Evolutionary conservation across 768 basidiomycete genomes (phyloP), one percentile per base, ranked within the genome.

Genomic region (Xerocomellus dryophilus): DNA sequence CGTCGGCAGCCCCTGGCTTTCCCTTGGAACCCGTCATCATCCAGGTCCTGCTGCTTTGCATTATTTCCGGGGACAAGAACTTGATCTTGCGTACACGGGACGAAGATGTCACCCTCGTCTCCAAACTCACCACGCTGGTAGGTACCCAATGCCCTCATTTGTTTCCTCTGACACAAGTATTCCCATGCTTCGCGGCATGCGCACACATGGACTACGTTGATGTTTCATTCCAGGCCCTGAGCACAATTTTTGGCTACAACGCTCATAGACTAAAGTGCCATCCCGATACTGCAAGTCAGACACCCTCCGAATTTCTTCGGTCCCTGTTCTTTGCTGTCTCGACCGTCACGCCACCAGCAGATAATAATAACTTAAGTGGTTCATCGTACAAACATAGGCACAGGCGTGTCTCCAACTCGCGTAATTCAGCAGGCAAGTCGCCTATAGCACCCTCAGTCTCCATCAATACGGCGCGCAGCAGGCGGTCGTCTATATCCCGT

Each of bases 21-120:
- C 84, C 84, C 8, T 51, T 88, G 3, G 86, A 90, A 48, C 75
- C 80, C 10, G 78, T 81, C 47, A 77, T 88, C 39, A 69, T 89
- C 20, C 85, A 85, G 64, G 81, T 84, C 20, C 70, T 89, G 15
- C 77, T 90, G 29, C 77, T 85, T 4, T 86, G 80, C 64, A 73
- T 90, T 43, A 71, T 86, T 34, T 76, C 86, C 4, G 81, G 81
- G 1, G 74, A 84, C 60, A 83, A 78, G 57, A 76, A 88, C 65
- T 71, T 90, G 27, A 75, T 91, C 51, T 71, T 91, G 17, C 77
- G 84, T 41, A 81, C 86, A 2, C 75, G 74, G 11, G 83, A 85
- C 57, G 84, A 88, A 50, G 89, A 90, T 54, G 69, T 89, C 31
- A 63, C 74, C 23, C 64, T 83, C 8, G 81, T 87, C 25, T 76